Evolutionary conservation across 2,329 filamentous ascomycete genomes (phyloP).

Genomic region (Hysterium pulicare): DNA sequence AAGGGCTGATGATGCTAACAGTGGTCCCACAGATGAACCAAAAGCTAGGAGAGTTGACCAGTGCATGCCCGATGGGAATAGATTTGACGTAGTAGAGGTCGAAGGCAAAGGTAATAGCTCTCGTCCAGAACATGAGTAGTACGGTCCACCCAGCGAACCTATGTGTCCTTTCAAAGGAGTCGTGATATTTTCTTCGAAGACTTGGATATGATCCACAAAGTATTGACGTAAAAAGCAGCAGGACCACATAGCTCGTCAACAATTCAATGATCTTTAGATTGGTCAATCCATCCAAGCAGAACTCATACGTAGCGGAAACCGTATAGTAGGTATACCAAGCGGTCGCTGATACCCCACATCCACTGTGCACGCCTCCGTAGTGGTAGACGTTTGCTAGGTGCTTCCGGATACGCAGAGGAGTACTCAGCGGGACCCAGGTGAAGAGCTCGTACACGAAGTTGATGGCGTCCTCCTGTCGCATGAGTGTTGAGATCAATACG

Average conservation of each 20-base stretch:
- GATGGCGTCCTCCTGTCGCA: constrained; percentile 3
- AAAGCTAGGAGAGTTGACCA: constrained; percentile 37
- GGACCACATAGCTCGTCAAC: constrained; percentile 1
- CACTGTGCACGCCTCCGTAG: constrained; percentile 16
- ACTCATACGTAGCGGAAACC: constrained; percentile 16
- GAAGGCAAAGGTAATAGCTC: neutral
- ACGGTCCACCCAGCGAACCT: constrained; percentile 16
- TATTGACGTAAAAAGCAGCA: constrained; percentile 10
- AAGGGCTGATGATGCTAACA: constrained; percentile 67
- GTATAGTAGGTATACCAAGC: constrained; percentile 40
- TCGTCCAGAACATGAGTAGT: constrained; percentile 13
- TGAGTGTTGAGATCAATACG: neutral
- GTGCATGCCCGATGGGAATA: neutral
- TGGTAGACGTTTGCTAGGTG: constrained; percentile 13
- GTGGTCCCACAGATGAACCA: constrained; percentile 68
- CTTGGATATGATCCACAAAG: constrained; percentile 11
- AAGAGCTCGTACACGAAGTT: constrained; percentile 3
- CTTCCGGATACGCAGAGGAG: constrained; percentile 10
- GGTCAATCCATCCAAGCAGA: neutral
- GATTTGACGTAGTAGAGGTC: neutral
- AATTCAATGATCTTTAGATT: neutral
- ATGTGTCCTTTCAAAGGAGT: constrained; percentile 16
- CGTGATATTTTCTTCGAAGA: constrained; percentile 11
- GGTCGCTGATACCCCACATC: constrained; percentile 10
- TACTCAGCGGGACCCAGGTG: neutral